These are phyloP conservation scores for Phytophthora tubulina DNA, from an alignment of 352 stramenopile species.

Conservation along the genomic window DNA sequence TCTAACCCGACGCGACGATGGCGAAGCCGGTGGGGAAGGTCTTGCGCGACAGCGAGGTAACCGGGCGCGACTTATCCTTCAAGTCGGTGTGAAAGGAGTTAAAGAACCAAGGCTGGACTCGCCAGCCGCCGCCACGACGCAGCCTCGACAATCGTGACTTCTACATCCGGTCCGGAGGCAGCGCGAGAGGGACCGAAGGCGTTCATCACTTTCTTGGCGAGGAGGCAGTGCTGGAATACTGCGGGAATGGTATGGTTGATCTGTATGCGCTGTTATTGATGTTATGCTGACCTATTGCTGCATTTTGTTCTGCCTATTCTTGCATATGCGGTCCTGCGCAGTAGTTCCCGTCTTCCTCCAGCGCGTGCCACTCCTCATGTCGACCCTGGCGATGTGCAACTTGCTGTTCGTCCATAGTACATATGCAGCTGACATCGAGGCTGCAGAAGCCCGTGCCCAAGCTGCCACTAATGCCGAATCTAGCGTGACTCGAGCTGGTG, in stretches of 20 bases:
- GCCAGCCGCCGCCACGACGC: background rate
- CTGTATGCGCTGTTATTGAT: background rate
- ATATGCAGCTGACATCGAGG: slow-evolving; percentile 4
- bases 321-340: too few species aligned
- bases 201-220: slow-evolving; percentile 13
- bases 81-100: slow-evolving; percentile 16
- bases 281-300: too few species aligned
- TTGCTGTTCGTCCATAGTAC: slow-evolving; percentile 10
- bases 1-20: background rate
- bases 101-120: slow-evolving; percentile 1
- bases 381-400: slow-evolving; percentile 1
- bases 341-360: too few species aligned
- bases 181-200: background rate
- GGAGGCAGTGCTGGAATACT: slow-evolving; percentile 18
- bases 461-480: background rate
- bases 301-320: too few species aligned
- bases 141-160: slow-evolving; percentile 12
- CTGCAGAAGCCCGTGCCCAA: slow-evolving; percentile 1
- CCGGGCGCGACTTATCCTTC: background rate
- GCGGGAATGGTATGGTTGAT: slow-evolving; percentile 8
- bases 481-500: too few species aligned
- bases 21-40: too few species aligned
- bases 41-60: background rate
- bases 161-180: background rate
- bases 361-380: too few species aligned